Evolutionary conservation across 768 basidiomycete species (phyloP).

Genomic region (Pholiota molesta): DNA sequence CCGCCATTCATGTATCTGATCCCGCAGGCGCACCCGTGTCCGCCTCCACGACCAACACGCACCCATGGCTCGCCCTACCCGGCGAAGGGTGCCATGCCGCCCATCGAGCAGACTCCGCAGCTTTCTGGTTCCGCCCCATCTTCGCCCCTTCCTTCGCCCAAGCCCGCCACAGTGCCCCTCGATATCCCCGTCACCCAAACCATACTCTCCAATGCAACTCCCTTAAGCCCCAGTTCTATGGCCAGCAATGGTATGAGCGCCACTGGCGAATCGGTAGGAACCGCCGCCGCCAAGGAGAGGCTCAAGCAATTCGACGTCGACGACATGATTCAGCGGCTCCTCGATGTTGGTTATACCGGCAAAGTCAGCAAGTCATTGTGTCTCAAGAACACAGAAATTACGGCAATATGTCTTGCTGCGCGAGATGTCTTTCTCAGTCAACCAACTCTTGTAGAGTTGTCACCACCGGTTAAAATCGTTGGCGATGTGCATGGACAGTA

Average conservation of each 20-base stretch:
- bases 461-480: slow-evolving; percentile 98
- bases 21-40: slow-evolving; percentile 38
- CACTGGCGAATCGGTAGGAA: slow-evolving; percentile 44
- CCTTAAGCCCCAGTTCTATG: slow-evolving; percentile 56
- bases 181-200: slow-evolving; percentile 84
- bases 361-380: slow-evolving; percentile 96
- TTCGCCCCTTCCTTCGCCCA: slow-evolving; percentile 46
- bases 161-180: slow-evolving; percentile 53
- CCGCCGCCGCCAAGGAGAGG: slow-evolving; percentile 56
- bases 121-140: slow-evolving; percentile 40
- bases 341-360: slow-evolving; percentile 97
- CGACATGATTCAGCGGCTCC: slow-evolving; percentile 95
- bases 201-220: slow-evolving; percentile 75
- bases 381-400: slow-evolving; percentile 96
- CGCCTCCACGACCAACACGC: slow-evolving; percentile 17
- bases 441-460: slow-evolving; percentile 95
- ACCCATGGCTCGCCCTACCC: slow-evolving; percentile 42
- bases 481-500: slow-evolving; percentile 99
- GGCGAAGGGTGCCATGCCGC: slow-evolving; percentile 28
- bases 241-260: slow-evolving; percentile 39
- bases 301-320: slow-evolving; percentile 86
- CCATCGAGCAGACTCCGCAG: slow-evolving; percentile 37
- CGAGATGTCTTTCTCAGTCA: slow-evolving; percentile 96
- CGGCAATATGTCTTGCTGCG: slow-evolving; percentile 91
- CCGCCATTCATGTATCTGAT: slow-evolving; percentile 48